Evolutionary conservation across 345 rosid species (phyloP).

Genomic region (Eucalyptus pumila): DNA sequence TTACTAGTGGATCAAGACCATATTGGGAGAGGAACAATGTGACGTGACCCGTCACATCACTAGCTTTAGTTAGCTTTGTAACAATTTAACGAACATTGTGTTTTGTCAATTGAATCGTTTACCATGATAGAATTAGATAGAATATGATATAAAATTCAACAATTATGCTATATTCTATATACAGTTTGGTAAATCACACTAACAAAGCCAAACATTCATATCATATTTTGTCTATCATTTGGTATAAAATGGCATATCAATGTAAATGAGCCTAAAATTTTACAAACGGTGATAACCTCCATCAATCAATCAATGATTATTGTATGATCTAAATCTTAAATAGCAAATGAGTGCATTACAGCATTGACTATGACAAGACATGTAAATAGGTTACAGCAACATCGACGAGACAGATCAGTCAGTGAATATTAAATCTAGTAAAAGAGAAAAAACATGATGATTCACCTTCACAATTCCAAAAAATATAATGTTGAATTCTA

Average conservation of each 20-base stretch:
- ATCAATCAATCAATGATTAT: no score
- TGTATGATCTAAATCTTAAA: no score
- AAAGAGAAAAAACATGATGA: neutral
- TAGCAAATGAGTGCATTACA: neutral
- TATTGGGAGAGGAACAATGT: neutral
- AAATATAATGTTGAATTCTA: neutral
- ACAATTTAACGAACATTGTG: neutral
- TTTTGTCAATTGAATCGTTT: neutral
- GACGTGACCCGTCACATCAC: neutral
- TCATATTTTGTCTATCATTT: no score
- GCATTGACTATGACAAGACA: no score
- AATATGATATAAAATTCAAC: no score
- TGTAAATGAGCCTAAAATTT: no score
- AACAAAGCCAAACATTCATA: neutral
- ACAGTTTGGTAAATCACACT: neutral
- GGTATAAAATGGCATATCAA: no score
- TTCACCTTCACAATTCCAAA: neutral
- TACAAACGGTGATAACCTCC: neutral
- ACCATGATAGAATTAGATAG: no score
- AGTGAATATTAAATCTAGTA: neutral
- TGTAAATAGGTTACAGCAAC: neutral
- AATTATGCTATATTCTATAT: no score
- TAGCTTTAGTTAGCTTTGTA: neutral
- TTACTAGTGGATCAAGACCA: neutral
- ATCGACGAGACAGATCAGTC: accelerated